Conservation (phyloP, 129 eudicot genomes). For the Ambrosia trifida region DNA sequence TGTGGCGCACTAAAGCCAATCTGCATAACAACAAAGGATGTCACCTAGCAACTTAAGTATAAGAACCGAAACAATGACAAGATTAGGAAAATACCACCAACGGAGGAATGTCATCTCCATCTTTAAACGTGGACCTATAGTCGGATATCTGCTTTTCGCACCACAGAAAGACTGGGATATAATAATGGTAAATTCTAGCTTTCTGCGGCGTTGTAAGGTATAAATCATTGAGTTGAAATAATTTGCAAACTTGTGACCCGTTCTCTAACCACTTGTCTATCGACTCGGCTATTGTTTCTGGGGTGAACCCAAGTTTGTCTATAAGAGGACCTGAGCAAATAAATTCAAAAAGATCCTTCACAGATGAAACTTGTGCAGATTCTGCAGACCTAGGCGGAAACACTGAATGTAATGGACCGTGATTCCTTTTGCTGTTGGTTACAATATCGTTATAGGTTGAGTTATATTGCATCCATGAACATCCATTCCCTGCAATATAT, state of each 20-base stretch:
- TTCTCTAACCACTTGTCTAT: slow-evolving; percentile 84
- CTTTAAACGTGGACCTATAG: slow-evolving; percentile 61
- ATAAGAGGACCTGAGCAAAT: slow-evolving; percentile 87
- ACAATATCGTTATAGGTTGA: slow-evolving; percentile 29
- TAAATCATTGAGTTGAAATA: slow-evolving; percentile 75
- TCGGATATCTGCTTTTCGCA: slow-evolving; percentile 79
- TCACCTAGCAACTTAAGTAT: slow-evolving; percentile 18
- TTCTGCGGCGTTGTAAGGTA: slow-evolving; percentile 75
- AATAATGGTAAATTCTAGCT: slow-evolving; percentile 85
- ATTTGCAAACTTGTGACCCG: slow-evolving; percentile 67
- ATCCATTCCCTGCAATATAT: slow-evolving; percentile 52
- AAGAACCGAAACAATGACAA: too few species aligned
- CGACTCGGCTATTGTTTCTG: slow-evolving; percentile 64
- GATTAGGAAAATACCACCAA: slow-evolving; percentile 61
- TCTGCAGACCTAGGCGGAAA: slow-evolving; percentile 30
- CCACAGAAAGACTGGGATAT: slow-evolving; percentile 91
- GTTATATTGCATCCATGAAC: slow-evolving; percentile 71
- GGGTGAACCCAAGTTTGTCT: slow-evolving; percentile 63
- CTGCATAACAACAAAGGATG: slow-evolving; percentile 45
- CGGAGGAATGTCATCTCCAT: slow-evolving; percentile 85
- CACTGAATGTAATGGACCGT: slow-evolving; percentile 44
- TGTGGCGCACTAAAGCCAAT: slow-evolving; percentile 99
- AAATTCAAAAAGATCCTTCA: slow-evolving; percentile 80
- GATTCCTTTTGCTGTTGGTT: slow-evolving; percentile 44
- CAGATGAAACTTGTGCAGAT: slow-evolving; percentile 72